phyloP scores from a whole-genome alignment of 225 moss, liverwort and hornwort species.

The Marchantia polymorpha region DNA sequence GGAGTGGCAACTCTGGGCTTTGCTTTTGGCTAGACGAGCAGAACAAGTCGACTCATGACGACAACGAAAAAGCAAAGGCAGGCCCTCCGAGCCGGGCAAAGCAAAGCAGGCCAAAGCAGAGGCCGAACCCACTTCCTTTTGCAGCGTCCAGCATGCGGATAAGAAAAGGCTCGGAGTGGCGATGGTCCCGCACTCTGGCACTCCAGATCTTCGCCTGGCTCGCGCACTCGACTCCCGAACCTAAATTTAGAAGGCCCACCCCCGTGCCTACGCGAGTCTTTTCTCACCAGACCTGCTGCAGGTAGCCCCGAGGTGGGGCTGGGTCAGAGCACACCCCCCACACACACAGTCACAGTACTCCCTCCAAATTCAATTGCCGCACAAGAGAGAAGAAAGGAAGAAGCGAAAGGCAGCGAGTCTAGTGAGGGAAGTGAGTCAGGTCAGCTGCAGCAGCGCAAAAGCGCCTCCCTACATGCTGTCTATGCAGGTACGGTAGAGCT shows the following conservation, averaged over 20 bases:
- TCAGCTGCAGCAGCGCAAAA: conserved; percentile 4
- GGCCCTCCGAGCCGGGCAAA: no score
- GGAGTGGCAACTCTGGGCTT: no score
- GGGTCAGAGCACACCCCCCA: conserved; percentile 7
- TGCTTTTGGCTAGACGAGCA: background rate
- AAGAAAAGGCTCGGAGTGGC: background rate
- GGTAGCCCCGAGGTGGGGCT: background rate
- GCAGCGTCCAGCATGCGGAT: conserved; percentile 11
- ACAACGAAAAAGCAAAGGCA: conserved; percentile 1
- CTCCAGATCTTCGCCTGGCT: background rate
- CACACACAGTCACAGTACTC: background rate
- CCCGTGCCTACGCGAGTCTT: background rate
- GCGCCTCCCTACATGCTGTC: conserved; percentile 1
- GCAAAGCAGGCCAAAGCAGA: no score
- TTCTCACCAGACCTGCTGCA: background rate
- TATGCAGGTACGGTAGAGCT: conserved; percentile 5
- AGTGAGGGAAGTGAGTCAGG: background rate
- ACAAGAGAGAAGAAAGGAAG: background rate
- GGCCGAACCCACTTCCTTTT: background rate
- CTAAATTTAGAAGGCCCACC: background rate
- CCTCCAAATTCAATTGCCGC: background rate
- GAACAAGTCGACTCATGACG: conserved; percentile 12
- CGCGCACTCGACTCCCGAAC: background rate
- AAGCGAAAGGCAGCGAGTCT: background rate
- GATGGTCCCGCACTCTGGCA: background rate